Evolutionary conservation across 345 rosid genomes (phyloP), one percentile per base, ranked within the genome.

Genomic region (Draba incana): DNA sequence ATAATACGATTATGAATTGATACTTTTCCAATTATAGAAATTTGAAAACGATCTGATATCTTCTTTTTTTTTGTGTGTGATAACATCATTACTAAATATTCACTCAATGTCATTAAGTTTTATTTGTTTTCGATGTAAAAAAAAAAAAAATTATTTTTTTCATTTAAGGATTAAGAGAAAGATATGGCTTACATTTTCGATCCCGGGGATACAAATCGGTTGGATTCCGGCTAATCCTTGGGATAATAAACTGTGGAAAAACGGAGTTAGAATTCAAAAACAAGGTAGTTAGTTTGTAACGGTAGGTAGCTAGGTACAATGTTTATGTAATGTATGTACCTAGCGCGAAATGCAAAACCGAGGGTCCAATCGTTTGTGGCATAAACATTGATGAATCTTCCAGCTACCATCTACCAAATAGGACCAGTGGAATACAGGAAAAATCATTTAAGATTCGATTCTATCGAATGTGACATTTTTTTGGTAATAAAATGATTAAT

Each of bases 171-270:
- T 44, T 31, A 8, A 50, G 56, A 53, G 13, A 61, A 31, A 75
- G 63, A 28, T 57, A 61, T 45, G 30, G 33, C 88, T 71, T 84
- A 91, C 99, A 79, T 89, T 94, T 81, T 94, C 96, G 24, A 94
- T 85, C 44, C 99, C 97, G 0, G 85, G 95, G 77, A 75, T 64
- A 70, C 75, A 69, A 30, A 85, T 68, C 16, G 96, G 86, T 80
- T 94, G 96, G 71, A 94, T 86, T 77, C 99, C 97, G 5, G 99
- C 99, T 68, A 94, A 75, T 70, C 99, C 99, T 84, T 94, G 88
- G 4, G 96, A 72, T 23, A 91, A 74, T 56, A 91, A 78, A 79
- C 99, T 94, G 86, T 75, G n/a, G 8, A 30, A 10, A 27, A 58
- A 38, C 2, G 2, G n/a, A 45, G 11, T 30, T 37, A 47, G 31